Conservation (phyloP, 2,329 filamentous ascomycete genomes). For the Blastomyces gilchristii region DNA sequence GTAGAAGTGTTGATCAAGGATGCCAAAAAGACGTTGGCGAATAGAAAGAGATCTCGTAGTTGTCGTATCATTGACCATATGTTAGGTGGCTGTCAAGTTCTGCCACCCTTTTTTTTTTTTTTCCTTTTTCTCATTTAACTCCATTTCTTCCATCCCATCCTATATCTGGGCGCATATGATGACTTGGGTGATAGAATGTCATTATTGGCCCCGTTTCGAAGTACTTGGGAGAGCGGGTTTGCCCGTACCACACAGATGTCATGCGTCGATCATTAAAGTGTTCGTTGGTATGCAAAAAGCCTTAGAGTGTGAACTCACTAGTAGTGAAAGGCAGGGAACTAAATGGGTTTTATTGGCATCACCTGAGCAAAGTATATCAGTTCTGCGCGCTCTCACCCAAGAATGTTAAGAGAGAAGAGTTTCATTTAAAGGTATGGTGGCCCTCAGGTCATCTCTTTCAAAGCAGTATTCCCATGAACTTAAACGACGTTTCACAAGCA, state of each 20-base stretch:
- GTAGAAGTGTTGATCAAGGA: not conserved
- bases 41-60: not conserved
- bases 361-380: not conserved
- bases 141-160: not conserved
- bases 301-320: not conserved
- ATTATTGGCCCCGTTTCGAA: not conserved
- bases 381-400: not conserved
- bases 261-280: too few species aligned
- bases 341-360: not conserved
- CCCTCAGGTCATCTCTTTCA: not conserved
- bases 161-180: not conserved
- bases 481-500: not conserved
- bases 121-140: too few species aligned
- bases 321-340: not conserved
- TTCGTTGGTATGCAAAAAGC: not conserved
- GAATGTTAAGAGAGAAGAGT: not conserved
- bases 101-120: too few species aligned
- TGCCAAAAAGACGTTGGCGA: not conserved
- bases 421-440: not conserved
- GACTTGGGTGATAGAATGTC: not conserved
- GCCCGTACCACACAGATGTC: conserved; percentile 1
- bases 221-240: not conserved
- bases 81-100: not conserved
- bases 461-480: not conserved
- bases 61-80: not conserved